Evolutionary conservation across 1,139 yeast species (phyloP).

Genomic region (Nakaseomyces bracarensis): DNA sequence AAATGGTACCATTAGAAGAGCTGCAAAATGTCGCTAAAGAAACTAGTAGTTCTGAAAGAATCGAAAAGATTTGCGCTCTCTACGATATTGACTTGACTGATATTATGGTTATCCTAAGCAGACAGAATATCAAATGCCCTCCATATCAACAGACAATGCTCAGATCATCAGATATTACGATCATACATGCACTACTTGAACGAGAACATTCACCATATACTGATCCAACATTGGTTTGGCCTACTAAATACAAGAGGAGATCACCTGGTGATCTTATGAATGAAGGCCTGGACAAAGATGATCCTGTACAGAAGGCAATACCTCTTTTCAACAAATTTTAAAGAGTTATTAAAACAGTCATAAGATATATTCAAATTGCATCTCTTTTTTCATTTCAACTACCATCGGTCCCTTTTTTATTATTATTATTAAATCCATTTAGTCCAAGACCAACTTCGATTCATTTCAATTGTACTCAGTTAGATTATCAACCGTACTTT

Average conservation of each 20-base stretch:
- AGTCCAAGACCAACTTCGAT: too few species aligned
- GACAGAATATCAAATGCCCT: neutral
- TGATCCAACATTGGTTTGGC: slow-evolving; percentile 18
- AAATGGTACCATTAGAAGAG: neutral
- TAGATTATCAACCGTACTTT: too few species aligned
- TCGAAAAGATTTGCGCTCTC: slow-evolving; percentile 15
- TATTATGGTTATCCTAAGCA: slow-evolving; percentile 16
- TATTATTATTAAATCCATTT: too few species aligned
- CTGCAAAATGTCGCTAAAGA: neutral
- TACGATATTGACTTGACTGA: slow-evolving; percentile 22
- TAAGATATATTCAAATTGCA: neutral
- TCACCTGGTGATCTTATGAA: neutral
- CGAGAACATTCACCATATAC: neutral
- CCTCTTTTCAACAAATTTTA: slow-evolving; percentile 1
- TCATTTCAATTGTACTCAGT: too few species aligned
- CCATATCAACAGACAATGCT: neutral
- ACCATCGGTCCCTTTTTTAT: neutral
- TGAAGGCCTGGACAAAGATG: slow-evolving; percentile 1
- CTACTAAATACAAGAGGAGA: slow-evolving; percentile 13
- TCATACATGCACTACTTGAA: slow-evolving; percentile 1
- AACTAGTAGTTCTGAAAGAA: slow-evolving; percentile 7
- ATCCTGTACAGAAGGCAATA: slow-evolving; percentile 9
- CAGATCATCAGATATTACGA: slow-evolving; percentile 2
- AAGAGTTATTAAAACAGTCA: neutral
- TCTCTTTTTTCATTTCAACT: neutral